phyloP scores from a whole-genome alignment of 768 basidiomycete genomes.

The Serendipita indica region DNA sequence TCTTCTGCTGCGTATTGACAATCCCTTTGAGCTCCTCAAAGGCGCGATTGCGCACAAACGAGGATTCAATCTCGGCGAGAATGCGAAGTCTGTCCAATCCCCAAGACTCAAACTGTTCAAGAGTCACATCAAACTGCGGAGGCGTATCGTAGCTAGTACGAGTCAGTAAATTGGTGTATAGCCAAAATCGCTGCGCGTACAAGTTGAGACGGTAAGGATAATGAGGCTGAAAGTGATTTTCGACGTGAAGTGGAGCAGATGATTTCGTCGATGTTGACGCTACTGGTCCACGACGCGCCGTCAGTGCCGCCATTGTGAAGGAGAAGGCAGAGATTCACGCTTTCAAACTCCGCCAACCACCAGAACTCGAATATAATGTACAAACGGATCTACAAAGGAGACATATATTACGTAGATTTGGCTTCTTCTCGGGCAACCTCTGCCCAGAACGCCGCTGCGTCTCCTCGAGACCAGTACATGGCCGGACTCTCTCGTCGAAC shows the following conservation, averaged over 20 bases:
- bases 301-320: background rate
- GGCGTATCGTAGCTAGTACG: constrained; percentile 64
- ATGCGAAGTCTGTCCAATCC: constrained; percentile 80
- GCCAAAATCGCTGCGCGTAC: constrained; percentile 30
- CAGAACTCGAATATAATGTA: background rate
- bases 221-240: constrained; percentile 21
- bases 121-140: constrained; percentile 73
- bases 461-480: constrained; percentile 60
- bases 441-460: constrained; percentile 56
- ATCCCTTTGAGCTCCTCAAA: constrained; percentile 61
- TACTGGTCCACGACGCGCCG: background rate
- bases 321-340: background rate
- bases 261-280: background rate
- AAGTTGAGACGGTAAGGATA: constrained; percentile 70
- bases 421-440: no score
- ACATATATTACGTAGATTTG: no score
- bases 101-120: constrained; percentile 89
- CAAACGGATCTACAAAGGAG: background rate
- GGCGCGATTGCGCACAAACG: constrained; percentile 66
- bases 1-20: constrained; percentile 46
- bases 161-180: constrained; percentile 1
- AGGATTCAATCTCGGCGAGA: constrained; percentile 83
- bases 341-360: background rate
- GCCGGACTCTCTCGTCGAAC: constrained; percentile 49
- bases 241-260: background rate